Conservation (phyloP, 1,284 basidiomycete species). For the Trichosporon sp. region DNA sequence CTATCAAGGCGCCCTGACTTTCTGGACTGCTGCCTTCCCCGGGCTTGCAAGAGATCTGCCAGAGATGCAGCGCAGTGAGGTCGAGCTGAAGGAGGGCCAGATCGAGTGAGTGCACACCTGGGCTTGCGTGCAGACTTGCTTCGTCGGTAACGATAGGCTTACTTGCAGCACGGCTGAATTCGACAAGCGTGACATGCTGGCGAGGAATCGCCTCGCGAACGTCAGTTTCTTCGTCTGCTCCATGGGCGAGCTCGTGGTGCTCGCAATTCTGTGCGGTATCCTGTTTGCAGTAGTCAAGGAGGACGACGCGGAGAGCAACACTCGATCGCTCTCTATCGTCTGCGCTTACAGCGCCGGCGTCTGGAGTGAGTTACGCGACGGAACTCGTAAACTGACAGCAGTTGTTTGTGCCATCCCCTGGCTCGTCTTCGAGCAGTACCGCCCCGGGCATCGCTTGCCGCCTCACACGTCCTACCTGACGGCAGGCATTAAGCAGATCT, state of each 20-base stretch:
- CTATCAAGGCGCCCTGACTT: conserved; percentile 59
- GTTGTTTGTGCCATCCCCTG: conserved; percentile 20
- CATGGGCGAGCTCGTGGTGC: conserved; percentile 32
- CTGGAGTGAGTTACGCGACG: conserved; percentile 57
- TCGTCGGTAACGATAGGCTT: no score
- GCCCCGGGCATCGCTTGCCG: conserved; percentile 23
- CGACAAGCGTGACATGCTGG: conserved; percentile 39
- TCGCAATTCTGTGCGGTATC: conserved; percentile 47
- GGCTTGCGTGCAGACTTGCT: no score
- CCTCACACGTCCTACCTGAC: conserved; percentile 14
- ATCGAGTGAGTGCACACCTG: conserved; percentile 23
- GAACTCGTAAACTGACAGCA: conserved; percentile 52
- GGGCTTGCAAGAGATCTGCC: conserved; percentile 23
- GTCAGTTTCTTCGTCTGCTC: conserved; percentile 65
- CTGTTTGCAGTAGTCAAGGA: conserved; percentile 57
- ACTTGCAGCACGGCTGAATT: conserved; percentile 58
- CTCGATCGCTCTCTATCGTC: conserved; percentile 66
- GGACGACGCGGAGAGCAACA: conserved; percentile 72
- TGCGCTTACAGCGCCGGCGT: conserved; percentile 69
- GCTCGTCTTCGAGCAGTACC: conserved; percentile 22
- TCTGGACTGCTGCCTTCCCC: conserved; percentile 26
- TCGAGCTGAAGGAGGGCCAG: conserved; percentile 14
- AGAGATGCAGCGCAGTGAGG: conserved; percentile 21
- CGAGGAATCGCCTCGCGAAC: conserved; percentile 24
- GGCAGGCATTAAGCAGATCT: conserved; percentile 54